Evolutionary conservation across 2,329 filamentous ascomycete species (phyloP), one percentile per base, ranked within the genome.

Genomic region (Huntiella savannae): DNA sequence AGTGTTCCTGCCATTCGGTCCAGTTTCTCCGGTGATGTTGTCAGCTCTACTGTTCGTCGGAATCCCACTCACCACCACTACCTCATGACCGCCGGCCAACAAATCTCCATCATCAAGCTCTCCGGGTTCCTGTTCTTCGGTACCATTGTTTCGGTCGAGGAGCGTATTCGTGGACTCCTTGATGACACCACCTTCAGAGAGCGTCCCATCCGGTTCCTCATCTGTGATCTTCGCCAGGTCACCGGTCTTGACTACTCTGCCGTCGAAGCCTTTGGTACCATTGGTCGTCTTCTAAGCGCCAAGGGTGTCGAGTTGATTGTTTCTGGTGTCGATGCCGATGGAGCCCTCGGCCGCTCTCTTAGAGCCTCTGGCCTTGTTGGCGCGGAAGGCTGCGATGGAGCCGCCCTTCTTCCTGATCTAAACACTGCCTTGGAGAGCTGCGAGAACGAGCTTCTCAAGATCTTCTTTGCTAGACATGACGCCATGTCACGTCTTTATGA

Each of bases 71-170:
- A 98, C 55, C 79, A 87, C 50, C 77, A 82, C 49, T 98, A 91
- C 57, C 67, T 98, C 3, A 78, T 79, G 50, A 73, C 88, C 53
- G 87, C 91, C 12, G 87, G 88, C 3, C 73, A 75, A 32, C 91
- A 98, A 58, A 91, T 92, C 33, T 81, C 83, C 49, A 78, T 96
- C 43, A 81, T 93, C 56, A 96, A 96, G 60, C 71, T 98, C 12
- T 80, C 82, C 0, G 88, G 91, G 0, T 96, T 88, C 57, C 73
- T 98, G n/a, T 98, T 98, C 67, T 98, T 98, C 54, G 91, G 91
- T 12, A 96, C 87, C 2, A 94, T 98, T 53, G 88, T 95, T 45
- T 85, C 84, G 41, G 88, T 98, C 0, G 91, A 98, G 60, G 82
- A 84, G 52, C 81, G 81, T 52, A 87, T 96, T 51, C 75, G 87